phyloP scores from a whole-genome alignment of 768 basidiomycete genomes.

The Hirschioporus abietinus region DNA sequence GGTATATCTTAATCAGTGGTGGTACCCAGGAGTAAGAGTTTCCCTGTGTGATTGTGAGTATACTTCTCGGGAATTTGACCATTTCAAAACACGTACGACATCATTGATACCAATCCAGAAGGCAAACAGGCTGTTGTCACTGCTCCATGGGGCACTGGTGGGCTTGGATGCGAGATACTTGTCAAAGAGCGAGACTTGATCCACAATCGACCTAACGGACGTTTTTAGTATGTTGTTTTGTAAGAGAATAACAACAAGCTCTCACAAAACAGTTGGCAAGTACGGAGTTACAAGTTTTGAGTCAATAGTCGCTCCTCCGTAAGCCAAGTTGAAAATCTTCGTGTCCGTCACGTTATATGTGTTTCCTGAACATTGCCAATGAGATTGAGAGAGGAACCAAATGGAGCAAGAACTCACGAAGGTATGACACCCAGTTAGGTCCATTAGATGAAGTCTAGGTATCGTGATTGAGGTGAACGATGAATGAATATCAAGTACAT shows the following conservation, averaged over 20 bases:
- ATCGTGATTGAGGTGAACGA: conserved; percentile 4
- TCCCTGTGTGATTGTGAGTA: conserved; percentile 27
- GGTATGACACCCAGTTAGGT: conserved; percentile 54
- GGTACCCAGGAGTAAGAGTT: conserved; percentile 44
- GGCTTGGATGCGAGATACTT: conserved; percentile 28
- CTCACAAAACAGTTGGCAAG: conserved; percentile 29
- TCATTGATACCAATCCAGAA: conserved; percentile 35
- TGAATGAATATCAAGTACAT: conserved; percentile 2
- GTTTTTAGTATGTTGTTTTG: neutral
- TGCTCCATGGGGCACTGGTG: conserved; percentile 26
- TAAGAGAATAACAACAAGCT: conserved; percentile 3
- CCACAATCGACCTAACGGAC: conserved; percentile 26
- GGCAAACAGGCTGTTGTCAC: conserved; percentile 29
- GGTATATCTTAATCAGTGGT: neutral
- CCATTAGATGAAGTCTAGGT: conserved; percentile 54
- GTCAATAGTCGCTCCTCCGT: conserved; percentile 33
- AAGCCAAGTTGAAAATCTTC: conserved; percentile 39
- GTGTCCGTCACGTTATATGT: conserved; percentile 53
- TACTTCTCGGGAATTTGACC: neutral
- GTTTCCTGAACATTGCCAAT: conserved; percentile 27
- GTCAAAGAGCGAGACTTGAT: conserved; percentile 30
- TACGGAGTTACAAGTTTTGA: conserved; percentile 31
- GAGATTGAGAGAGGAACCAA: conserved; percentile 8
- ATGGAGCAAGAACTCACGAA: conserved; percentile 32
- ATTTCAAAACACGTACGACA: conserved; percentile 19